Base-by-base conservation (phyloP, 148 eudicot genomes). In the Salicornia ramosissima region DNA sequence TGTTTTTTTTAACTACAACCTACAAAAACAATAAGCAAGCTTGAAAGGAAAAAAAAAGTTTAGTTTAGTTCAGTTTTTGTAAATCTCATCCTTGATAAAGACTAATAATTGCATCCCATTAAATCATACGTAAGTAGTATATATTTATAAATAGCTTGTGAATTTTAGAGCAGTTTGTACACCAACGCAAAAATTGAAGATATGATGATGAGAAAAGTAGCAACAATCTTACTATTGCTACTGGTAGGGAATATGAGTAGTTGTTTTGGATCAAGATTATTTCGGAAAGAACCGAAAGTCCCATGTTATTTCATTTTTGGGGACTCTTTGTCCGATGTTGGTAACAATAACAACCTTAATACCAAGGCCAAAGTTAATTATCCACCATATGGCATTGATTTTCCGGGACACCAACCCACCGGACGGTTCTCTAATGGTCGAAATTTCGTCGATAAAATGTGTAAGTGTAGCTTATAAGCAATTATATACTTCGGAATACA, bases 271-370 rank as follows among this genome's bases (percentile, higher is more conserved):
- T 36, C 40, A 36, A 3, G 4, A 3, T 36, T 8, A 4, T 36
- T 36, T 36, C 40, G 40, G 40, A 36, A 36, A 36, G 39, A 71
- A 42, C 83, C 81, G 2, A 64, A 73, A 69, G 84, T 82, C 1
- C 86, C 90, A 2, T 86, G 90, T 39, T 80, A 75, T 69, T 86
- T 82, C 60, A 82, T 84, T 6, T 86, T 84, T 31, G 86, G 87
- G 0, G 90, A 86, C 68, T 86, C 87, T 2, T 74, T 86, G 64
- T 78, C 78, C 4, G 90, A 86, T 30, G 81, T 70, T 63, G 90
- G 90, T 2, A 86, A 84, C 58, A 86, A 84, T 21, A 86, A 86
- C 58, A 21, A 64, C 51, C 71, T 86, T 10, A 51, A 22, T 0
- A 73, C 90, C 0, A 50, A 50, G 22, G 90, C 86, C 1, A 80